Conservation (phyloP, 345 rosid species). For the Aquilaria yunnanensis region DNA sequence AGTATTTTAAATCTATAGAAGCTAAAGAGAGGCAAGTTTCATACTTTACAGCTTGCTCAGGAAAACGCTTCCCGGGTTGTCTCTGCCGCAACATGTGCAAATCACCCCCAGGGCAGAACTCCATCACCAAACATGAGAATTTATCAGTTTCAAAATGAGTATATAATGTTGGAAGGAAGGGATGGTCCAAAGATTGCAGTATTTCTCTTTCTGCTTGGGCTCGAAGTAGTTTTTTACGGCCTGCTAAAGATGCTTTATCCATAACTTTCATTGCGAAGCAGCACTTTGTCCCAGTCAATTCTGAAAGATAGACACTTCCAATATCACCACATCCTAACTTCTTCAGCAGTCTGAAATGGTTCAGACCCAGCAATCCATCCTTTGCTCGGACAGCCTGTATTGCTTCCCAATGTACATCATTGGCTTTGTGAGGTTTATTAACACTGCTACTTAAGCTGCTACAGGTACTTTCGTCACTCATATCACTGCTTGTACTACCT, state of each 20-base stretch:
- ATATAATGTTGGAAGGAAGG: conserved; percentile 75
- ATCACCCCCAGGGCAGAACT: conserved; percentile 88
- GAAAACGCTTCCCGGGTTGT: conserved; percentile 75
- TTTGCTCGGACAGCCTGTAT: conserved; percentile 66
- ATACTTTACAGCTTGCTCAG: conserved; percentile 82
- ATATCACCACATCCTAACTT: conserved; percentile 81
- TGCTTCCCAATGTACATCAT: conserved; percentile 75
- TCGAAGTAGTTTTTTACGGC: conserved; percentile 73
- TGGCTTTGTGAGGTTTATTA: conserved; percentile 77
- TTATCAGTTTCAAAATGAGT: conserved; percentile 80
- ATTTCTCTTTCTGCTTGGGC: conserved; percentile 87
- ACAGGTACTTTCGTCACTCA: conserved; percentile 68
- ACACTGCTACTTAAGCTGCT: conserved; percentile 58
- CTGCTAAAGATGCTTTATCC: conserved; percentile 69
- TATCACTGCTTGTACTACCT: conserved; percentile 71
- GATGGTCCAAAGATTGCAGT: conserved; percentile 69
- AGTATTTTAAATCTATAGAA: too few relatives aligned
- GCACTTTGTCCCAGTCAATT: conserved; percentile 60
- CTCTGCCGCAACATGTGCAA: conserved; percentile 77
- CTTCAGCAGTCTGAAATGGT: conserved; percentile 70
- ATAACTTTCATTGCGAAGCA: conserved; percentile 77
- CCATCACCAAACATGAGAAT: conserved; percentile 84
- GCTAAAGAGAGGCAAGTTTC: conserved; percentile 14
- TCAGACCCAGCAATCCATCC: conserved; percentile 62
- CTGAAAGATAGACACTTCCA: conserved; percentile 74